Evolutionary conservation across 192 early-diverging fungal species (phyloP), one percentile per base, ranked within the genome.

Genomic region (Mortierella hygrophila): DNA sequence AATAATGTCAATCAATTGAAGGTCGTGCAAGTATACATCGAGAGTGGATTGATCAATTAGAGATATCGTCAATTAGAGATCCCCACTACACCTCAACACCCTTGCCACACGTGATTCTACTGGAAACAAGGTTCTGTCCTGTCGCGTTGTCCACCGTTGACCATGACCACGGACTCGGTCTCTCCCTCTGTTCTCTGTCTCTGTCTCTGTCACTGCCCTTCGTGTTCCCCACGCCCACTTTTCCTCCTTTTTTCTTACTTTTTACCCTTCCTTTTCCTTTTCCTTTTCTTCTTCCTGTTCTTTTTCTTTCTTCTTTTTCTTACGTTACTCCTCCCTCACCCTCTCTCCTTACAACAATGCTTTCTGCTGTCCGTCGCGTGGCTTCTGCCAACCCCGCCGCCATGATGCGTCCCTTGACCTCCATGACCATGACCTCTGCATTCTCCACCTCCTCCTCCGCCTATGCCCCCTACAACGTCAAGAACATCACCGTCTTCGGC

Each of bases 401-500:
- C n/a, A 70, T 86, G 68, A 78, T 86, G 84, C 78, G 84, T 63
- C 84, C 84, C 47, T 65, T 86, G 74, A 74, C 78, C 71, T 76
- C 84, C 76, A 49, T 86, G 42, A 63, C 73, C 46, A 69, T 40
- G 32, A 72, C 83, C n/a, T 69, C 83, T 11, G 68, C 78, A 79
- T 85, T 85, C 78, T 85, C 84, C 13, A 81, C 82, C 80, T 83
- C 78, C 23, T 84, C 77, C 74, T 91, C 81, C 35, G 82, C 74
- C 54, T 76, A 68, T 65, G 80, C 73, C 26, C 87, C 79, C n/a
- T 49, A 20, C 38, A 69, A 83, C 78, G 85, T 89, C 74, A 94
- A 94, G 82, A 92, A 94, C 41, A 90, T 98, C 42, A 94, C 96
- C 16, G 94, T 98, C 35, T 92, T 96, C 74, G 97, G 97, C 46